Conservation (phyloP, 31 red algal genomes). For the Bonnemaisonia californica region DNA sequence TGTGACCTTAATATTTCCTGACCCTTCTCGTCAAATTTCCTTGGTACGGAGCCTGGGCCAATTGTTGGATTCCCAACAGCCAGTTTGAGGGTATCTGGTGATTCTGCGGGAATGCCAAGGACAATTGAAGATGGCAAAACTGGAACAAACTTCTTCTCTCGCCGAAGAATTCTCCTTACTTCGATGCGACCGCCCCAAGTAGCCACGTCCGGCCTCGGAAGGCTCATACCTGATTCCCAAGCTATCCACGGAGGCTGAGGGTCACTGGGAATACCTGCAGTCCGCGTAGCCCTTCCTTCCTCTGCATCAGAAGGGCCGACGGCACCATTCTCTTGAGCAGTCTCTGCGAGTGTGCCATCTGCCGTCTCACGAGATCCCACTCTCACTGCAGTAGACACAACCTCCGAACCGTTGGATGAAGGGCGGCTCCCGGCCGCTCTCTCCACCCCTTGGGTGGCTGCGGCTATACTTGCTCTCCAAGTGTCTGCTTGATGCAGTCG, state of each 20-base stretch:
- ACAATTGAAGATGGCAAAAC: conserved; percentile 22
- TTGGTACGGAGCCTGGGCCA: conserved; percentile 13
- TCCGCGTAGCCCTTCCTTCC: background rate
- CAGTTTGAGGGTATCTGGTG: conserved; percentile 13
- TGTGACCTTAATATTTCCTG: background rate
- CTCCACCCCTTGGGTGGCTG: background rate
- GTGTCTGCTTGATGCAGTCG: conserved; percentile 22
- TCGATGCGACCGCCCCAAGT: conserved; percentile 6
- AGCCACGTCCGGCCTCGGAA: conserved; percentile 4
- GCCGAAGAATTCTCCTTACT: conserved; percentile 12
- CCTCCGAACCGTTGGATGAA: background rate
- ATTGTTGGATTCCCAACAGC: conserved; percentile 10
- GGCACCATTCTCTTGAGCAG: background rate
- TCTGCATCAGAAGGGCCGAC: background rate
- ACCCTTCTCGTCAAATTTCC: conserved; percentile 21
- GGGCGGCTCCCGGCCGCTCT: background rate
- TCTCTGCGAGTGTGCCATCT: background rate
- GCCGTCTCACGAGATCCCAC: background rate
- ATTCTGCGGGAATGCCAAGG: conserved; percentile 8
- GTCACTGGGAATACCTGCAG: background rate
- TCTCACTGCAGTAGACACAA: background rate
- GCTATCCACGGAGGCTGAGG: conserved; percentile 22
- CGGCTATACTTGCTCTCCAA: conserved; percentile 5
- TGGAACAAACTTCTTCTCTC: conserved; percentile 21
- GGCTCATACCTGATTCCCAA: conserved; percentile 4